Evolutionary conservation across 495 filamentous ascomycete species (phyloP).

Genomic region (Parachaetomium inaequale): DNA sequence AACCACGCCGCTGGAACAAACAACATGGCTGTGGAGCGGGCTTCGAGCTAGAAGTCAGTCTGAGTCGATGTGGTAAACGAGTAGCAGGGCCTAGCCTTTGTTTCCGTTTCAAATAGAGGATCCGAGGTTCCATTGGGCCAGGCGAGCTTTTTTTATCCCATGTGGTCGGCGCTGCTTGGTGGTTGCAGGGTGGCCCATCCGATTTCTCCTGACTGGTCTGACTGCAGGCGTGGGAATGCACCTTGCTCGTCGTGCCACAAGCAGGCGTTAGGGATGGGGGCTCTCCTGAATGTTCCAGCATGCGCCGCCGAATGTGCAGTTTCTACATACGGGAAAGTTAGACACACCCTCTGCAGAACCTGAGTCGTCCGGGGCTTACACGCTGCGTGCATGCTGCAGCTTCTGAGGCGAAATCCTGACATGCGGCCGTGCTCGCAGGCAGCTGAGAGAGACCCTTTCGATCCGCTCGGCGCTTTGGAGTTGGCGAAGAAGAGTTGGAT

Average conservation of each 20-base stretch:
- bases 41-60: neutral
- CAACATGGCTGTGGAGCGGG: neutral
- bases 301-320: neutral
- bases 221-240: constrained; percentile 14
- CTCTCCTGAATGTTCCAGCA: neutral
- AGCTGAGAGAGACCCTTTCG: neutral
- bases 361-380: neutral
- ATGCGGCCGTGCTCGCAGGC: neutral
- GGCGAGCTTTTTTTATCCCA: constrained; percentile 4
- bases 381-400: neutral
- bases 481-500: neutral
- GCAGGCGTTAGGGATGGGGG: constrained; percentile 2
- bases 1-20: neutral
- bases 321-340: neutral
- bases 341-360: neutral
- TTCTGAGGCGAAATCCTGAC: neutral
- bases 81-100: neutral
- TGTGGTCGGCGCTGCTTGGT: constrained; percentile 2
- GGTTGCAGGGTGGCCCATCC: neutral
- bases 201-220: constrained; percentile 8
- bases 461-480: neutral
- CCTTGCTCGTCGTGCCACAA: constrained; percentile 19
- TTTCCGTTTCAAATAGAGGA: constrained; percentile 1
- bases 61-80: neutral
- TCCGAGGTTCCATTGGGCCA: neutral